Conservation (phyloP, 352 stramenopile genomes). For the Ochromonadaceae sp. region DNA sequence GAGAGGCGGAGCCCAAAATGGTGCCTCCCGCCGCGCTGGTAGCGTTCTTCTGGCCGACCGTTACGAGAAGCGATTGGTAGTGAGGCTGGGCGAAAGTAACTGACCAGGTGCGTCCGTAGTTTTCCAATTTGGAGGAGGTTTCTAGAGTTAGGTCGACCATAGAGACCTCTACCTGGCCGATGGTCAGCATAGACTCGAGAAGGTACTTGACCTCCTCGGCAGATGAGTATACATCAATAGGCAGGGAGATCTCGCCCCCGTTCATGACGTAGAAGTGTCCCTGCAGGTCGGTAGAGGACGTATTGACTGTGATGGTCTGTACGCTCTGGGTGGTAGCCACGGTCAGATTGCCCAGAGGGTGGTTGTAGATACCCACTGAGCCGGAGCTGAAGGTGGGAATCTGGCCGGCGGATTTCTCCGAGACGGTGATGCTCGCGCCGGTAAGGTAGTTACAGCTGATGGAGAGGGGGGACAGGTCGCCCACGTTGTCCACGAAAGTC, state of each 20-base stretch:
- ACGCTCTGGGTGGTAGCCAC: constrained; percentile 17
- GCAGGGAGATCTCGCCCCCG: constrained; percentile 33
- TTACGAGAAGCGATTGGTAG: constrained; percentile 35
- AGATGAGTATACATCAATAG: constrained; percentile 33
- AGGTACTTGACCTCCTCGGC: constrained; percentile 33
- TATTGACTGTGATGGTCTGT: constrained; percentile 42
- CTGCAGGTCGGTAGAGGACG: constrained; percentile 37
- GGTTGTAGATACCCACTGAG: constrained; percentile 34
- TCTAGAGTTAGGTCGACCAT: constrained; percentile 19
- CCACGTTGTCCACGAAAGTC: constrained; percentile 39
- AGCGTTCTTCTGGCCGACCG: constrained; percentile 24
- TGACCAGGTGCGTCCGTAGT: constrained; percentile 28
- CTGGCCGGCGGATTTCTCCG: not conserved
- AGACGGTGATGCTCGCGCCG: not conserved
- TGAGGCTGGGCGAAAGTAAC: constrained; percentile 39
- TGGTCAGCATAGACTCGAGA: constrained; percentile 42
- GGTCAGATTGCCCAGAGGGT: constrained; percentile 32
- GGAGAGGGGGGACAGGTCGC: constrained; percentile 27
- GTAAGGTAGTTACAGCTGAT: not conserved
- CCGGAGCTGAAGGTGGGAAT: constrained; percentile 34
- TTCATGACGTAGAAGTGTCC: constrained; percentile 44
- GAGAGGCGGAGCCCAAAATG: constrained; percentile 27
- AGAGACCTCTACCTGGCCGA: constrained; percentile 35
- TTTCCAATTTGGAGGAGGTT: constrained; percentile 21
- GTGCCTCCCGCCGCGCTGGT: constrained; percentile 33